These are phyloP conservation scores for Aspergillus phoenicis DNA, from an alignment of 2,329 filamentous ascomycete species.

Conservation along the genomic window DNA sequence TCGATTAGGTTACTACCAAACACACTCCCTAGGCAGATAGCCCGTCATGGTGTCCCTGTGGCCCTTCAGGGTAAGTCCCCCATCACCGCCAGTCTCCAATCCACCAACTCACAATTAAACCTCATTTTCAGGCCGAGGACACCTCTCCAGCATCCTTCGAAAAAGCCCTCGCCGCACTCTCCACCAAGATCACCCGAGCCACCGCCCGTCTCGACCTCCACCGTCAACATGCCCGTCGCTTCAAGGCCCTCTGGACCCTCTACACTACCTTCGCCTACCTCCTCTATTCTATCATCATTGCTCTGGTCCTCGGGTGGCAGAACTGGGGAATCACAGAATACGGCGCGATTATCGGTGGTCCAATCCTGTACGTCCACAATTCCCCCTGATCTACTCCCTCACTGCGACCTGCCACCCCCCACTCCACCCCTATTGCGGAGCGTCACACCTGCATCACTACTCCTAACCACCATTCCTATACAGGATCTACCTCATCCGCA, in stretches of 20 bases:
- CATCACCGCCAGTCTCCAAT: not conserved
- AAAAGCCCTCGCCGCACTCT: slow-evolving; percentile 80
- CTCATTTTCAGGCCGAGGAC: slow-evolving; percentile 64
- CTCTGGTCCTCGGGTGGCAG: slow-evolving; percentile 80
- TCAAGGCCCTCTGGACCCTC: slow-evolving; percentile 83
- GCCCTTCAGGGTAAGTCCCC: slow-evolving; percentile 72
- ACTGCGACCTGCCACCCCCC: not conserved
- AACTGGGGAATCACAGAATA: slow-evolving; percentile 79
- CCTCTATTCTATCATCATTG: slow-evolving; percentile 77
- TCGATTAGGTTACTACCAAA: not conserved
- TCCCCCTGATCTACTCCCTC: slow-evolving; percentile 6
- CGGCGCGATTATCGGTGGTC: slow-evolving; percentile 74
- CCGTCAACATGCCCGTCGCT: slow-evolving; percentile 71
- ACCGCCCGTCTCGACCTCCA: slow-evolving; percentile 73
- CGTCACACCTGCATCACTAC: not conserved
- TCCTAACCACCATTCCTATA: not conserved
- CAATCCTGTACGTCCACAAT: slow-evolving; percentile 64
- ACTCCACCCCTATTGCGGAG: not conserved
- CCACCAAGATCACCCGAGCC: slow-evolving; percentile 76
- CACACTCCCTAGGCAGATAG: slow-evolving; percentile 1
- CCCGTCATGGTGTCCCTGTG: slow-evolving; percentile 75
- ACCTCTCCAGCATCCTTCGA: slow-evolving; percentile 90
- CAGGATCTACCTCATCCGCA: slow-evolving; percentile 79
- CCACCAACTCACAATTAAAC: slow-evolving; percentile 4
- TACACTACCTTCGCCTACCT: slow-evolving; percentile 91